Evolutionary conservation across 2,329 filamentous ascomycete genomes (phyloP).

Genomic region (Apiospora malaysiana): DNA sequence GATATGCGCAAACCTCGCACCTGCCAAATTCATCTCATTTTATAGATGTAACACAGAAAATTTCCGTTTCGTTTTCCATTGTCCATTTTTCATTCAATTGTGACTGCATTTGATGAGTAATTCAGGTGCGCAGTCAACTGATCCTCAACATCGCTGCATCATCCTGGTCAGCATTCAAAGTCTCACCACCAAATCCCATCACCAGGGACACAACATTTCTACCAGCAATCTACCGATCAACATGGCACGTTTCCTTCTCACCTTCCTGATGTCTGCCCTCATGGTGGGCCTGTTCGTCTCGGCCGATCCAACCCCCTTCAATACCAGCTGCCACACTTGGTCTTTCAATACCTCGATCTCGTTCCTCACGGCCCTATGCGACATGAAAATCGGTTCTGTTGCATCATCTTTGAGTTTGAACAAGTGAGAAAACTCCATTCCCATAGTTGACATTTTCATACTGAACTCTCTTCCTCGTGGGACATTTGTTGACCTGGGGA

Average conservation of each 20-base stretch:
- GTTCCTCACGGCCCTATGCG: neutral
- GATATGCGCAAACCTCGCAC: neutral
- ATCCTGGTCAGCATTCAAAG: neutral
- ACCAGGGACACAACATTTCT: too few species aligned
- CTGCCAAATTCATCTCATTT: neutral
- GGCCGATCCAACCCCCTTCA: neutral
- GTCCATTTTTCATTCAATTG: too few species aligned
- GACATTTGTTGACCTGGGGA: neutral
- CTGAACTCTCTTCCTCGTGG: neutral
- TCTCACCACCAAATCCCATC: neutral
- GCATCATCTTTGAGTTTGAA: neutral
- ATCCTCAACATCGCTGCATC: neutral
- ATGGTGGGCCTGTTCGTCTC: neutral
- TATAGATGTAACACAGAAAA: too few species aligned
- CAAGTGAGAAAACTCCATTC: neutral
- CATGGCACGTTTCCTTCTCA: neutral
- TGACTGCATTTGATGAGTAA: too few species aligned
- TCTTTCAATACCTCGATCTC: neutral
- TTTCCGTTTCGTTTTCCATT: too few species aligned
- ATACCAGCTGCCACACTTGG: neutral
- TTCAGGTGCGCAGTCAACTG: too few species aligned
- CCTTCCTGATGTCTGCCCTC: neutral
- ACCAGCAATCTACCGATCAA: neutral
- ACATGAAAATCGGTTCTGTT: neutral
- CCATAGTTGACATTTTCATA: too few species aligned